phyloP scores from a whole-genome alignment of 2,329 filamentous ascomycete genomes.

The Tolypocladium pustulatum region DNA sequence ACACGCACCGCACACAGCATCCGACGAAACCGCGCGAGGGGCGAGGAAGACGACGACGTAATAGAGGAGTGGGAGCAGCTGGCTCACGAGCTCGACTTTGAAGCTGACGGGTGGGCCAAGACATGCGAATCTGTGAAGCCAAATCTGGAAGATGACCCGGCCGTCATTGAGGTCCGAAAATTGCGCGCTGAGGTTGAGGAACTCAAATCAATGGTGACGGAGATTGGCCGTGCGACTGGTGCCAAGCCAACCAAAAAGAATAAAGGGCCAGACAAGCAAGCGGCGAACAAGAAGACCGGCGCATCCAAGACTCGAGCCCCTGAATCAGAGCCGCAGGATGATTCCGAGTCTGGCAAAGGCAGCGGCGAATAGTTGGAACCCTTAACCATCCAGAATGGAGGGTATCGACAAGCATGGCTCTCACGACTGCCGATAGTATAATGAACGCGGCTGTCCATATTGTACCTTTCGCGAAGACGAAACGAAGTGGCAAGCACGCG shows the following conservation, averaged over 20 bases:
- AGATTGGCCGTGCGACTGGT: slow-evolving; percentile 17
- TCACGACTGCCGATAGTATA: no score
- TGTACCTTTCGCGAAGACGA: no score
- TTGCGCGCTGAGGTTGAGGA: slow-evolving; percentile 48
- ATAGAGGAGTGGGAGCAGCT: slow-evolving; percentile 92
- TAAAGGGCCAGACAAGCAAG: slow-evolving; percentile 1
- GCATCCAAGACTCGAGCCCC: background rate
- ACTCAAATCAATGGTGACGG: slow-evolving; percentile 37
- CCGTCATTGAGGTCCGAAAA: slow-evolving; percentile 57
- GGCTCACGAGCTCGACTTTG: slow-evolving; percentile 60
- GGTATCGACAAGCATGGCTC: background rate
- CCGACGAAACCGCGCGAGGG: slow-evolving; percentile 60
- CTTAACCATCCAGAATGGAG: background rate
- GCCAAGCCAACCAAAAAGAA: background rate
- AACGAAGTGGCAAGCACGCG: no score
- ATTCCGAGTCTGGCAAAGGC: background rate
- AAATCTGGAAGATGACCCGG: slow-evolving; percentile 70
- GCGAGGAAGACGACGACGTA: slow-evolving; percentile 82
- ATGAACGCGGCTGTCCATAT: no score
- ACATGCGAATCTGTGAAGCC: slow-evolving; percentile 65
- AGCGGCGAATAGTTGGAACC: background rate
- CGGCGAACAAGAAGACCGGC: slow-evolving; percentile 3
- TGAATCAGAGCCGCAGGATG: background rate
- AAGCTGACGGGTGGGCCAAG: slow-evolving; percentile 77
- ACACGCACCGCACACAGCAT: slow-evolving; percentile 56